These are phyloP conservation scores for Ophiostoma sp. DNA, from an alignment of 2,329 filamentous ascomycete genomes.

Conservation along the genomic window DNA sequence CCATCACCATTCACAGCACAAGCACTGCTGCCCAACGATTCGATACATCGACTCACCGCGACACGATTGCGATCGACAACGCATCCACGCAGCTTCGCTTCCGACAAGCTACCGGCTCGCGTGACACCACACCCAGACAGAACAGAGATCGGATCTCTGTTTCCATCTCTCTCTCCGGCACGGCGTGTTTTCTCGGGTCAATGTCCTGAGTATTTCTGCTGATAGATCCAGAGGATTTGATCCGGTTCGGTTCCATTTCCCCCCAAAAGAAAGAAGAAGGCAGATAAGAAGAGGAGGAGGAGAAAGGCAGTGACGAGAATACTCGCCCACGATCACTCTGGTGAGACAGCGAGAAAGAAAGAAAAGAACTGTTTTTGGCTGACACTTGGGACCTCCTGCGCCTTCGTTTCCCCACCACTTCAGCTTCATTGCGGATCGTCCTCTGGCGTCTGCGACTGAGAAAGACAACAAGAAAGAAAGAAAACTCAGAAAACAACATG, in stretches of 20 bases:
- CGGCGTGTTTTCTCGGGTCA: constrained; percentile 23
- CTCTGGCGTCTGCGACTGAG: constrained; percentile 27
- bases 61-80: not conserved
- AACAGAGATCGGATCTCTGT: not conserved
- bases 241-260: constrained; percentile 34
- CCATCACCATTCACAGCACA: not conserved
- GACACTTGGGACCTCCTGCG: constrained; percentile 26
- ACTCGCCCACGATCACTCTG: not conserved
- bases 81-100: not conserved
- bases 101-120: not conserved
- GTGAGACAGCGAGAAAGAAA: not conserved
- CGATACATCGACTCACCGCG: not conserved
- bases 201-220: constrained; percentile 32
- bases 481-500: constrained; percentile 32
- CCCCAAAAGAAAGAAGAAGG: not conserved
- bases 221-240: constrained; percentile 35
- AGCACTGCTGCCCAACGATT: not conserved
- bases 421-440: constrained; percentile 26
- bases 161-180: constrained; percentile 13
- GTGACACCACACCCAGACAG: not conserved
- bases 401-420: constrained; percentile 25
- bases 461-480: not conserved
- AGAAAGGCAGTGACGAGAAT: not conserved
- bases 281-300: not conserved
- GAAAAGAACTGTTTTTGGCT: constrained; percentile 24